A percentile compares a stretch with the other conserved stretches of the same genome.
Evolutionary conservation across 768 basidiomycete genomes (phyloP).

Genomic region (Tephrocybe sp.): DNA sequence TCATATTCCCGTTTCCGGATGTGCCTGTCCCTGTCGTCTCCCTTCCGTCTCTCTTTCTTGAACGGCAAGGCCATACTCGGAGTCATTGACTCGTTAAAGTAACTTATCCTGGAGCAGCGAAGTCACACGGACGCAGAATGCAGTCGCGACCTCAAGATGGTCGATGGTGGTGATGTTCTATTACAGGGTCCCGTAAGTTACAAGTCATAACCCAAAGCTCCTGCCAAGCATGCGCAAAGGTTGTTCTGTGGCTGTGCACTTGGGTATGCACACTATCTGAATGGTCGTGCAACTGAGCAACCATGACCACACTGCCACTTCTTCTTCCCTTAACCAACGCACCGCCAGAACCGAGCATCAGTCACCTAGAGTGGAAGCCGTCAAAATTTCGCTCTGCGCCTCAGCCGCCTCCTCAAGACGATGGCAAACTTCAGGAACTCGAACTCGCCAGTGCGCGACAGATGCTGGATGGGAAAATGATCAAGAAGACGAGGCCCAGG

Average conservation of each 20-base stretch:
- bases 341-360: conserved; percentile 31
- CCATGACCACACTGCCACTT: conserved; percentile 41
- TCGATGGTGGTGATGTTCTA: too few species aligned
- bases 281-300: too few species aligned
- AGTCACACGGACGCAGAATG: too few species aligned
- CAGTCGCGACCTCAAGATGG: too few species aligned
- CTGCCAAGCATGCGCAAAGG: too few species aligned
- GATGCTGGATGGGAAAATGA: conserved; percentile 74
- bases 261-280: too few species aligned
- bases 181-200: too few species aligned
- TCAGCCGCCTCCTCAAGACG: conserved; percentile 76
- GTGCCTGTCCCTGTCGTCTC: conserved; percentile 61
- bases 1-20: conserved; percentile 82
- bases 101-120: too few species aligned
- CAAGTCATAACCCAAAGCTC: too few species aligned
- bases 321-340: conserved; percentile 50
- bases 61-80: too few species aligned
- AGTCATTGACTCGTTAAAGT: too few species aligned
- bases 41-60: conserved; percentile 41
- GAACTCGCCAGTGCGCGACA: conserved; percentile 76
- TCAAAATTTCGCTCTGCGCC: conserved; percentile 69
- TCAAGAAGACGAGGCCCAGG: conserved; percentile 90
- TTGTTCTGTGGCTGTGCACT: too few species aligned
- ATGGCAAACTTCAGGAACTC: conserved; percentile 71
- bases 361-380: conserved; percentile 75